Base-by-base conservation (phyloP, 1,139 yeast species). In the Martiniozyma asiatica region DNA sequence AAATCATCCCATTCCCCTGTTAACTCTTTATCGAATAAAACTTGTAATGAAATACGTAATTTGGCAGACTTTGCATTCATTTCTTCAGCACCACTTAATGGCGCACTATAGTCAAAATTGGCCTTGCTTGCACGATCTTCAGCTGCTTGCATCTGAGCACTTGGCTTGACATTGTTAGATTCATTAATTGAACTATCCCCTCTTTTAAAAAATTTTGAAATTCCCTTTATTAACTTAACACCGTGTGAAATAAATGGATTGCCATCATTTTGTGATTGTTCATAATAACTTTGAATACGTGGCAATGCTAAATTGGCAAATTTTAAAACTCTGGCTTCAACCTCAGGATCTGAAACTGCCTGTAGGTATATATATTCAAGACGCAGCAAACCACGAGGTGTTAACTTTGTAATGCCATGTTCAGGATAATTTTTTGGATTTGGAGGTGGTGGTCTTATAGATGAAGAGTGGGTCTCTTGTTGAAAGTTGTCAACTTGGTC, bases 361-460 rank as follows among this genome's bases (percentile, higher is more conserved):
- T 35, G 32, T 8, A 27, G 22, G 28, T 33, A 20, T 10, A 35
- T 16, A 25, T 35, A 35, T 26, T 35, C 38, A 7, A 35, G 18
- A 7, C 38, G 22, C n/a, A 32, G 19, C 19, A 22, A 22, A 6
- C 38, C 38, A 7, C 22, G 18, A 9, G 31, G 22, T 14, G 34
- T 16, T 14, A n/a, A n/a, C n/a, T n/a, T n/a, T n/a, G n/a, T n/a
- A n/a, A n/a, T n/a, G n/a, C n/a, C n/a, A n/a, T n/a, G n/a, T n/a
- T n/a, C n/a, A n/a, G n/a, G n/a, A n/a, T n/a, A n/a, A n/a, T n/a
- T n/a, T n/a, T n/a, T n/a, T n/a, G n/a, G n/a, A n/a, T n/a, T n/a
- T n/a, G n/a, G n/a, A n/a, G n/a, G n/a, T n/a, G n/a, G n/a, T n/a
- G n/a, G n/a, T n/a, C n/a, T n/a, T n/a, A n/a, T n/a, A n/a, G n/a